Base-by-base conservation (phyloP, 148 eudicot genomes). In the Bassia scoparia region DNA sequence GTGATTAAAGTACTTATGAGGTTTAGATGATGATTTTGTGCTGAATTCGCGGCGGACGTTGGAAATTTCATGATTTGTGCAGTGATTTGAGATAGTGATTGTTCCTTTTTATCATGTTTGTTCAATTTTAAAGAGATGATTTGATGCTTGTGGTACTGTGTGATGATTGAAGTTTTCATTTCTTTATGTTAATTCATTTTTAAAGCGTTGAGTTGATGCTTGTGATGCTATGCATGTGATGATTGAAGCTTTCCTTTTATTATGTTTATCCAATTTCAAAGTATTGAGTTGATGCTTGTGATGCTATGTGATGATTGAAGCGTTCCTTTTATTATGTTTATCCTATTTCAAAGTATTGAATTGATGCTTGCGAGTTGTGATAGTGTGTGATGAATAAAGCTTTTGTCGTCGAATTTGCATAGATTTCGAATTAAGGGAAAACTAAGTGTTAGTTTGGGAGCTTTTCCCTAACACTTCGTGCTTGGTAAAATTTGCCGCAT, bases 301-400 rank as follows among this genome's bases (percentile, higher is more conserved):
- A 41, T 41, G 11, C 44, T n/a, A 41, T 41, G 44, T 41, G 44
- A 41, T 41, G 3, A 41, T 41, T 41, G 8, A 41, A 41, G 44
- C 44, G n/a, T n/a, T n/a, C n/a, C n/a, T n/a, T n/a, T n/a, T n/a
- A n/a, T n/a, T n/a, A n/a, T n/a, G n/a, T n/a, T n/a, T n/a, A n/a
- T n/a, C n/a, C n/a, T n/a, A n/a, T n/a, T n/a, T n/a, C n/a, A n/a
- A n/a, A n/a, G n/a, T 41, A 41, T 41, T 41, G 44, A 31, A 54
- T 70, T n/a, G 73, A 41, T 35, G n/a, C 37, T 24, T 56, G 74
- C 34, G 55, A 14, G 6, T 54, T 9, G 33, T 16, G 38, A 30
- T 70, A n/a, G 27, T 23, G 20, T 23, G 31, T 68, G n/a, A n/a
- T n/a, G n/a, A n/a, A n/a, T n/a, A n/a, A 50, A 53, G 74, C 24